Base-by-base conservation (phyloP, 805 yeast species). In the Dipodascus geniculatus region DNA sequence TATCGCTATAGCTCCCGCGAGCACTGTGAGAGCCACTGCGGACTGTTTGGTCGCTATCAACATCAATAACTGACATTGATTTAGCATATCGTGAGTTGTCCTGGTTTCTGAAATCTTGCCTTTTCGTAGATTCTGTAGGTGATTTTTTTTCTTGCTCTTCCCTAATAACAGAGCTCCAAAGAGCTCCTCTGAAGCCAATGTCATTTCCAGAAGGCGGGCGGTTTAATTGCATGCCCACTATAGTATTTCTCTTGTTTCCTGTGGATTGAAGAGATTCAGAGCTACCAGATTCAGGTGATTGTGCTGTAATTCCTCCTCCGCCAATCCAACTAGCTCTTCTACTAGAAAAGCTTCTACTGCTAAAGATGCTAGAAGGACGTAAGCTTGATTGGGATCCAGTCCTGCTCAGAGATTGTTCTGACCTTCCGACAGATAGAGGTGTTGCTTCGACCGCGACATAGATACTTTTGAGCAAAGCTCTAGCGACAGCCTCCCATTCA, bases 181-280 rank as follows among this genome's bases (percentile, higher is more conserved):
- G 50, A 1, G 62, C 62, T 3, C 63, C 61, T 1, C 65, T 58
- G 28, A 64, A 61, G 16, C 67, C 67, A 31, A 63, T 51, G 9
- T 54, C 51, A 14, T 31, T 49, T 42, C 53, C 53, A 31, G 42
- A 47, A 8, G 17, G 6, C n/a, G 6, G 33, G 33, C 33, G 33
- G 9, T 6, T 28, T 11, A 28, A 11, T 28, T 28, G 33, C n/a
- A n/a, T n/a, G n/a, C n/a, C n/a, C n/a, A n/a, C n/a, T n/a, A n/a
- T n/a, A n/a, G n/a, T n/a, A n/a, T n/a, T n/a, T n/a, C n/a, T n/a
- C n/a, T n/a, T n/a, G n/a, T n/a, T n/a, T n/a, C n/a, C n/a, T n/a
- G n/a, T n/a, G n/a, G n/a, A n/a, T n/a, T n/a, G n/a, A n/a, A n/a
- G n/a, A n/a, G n/a, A n/a, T n/a, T n/a, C n/a, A n/a, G n/a, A 28